These are phyloP conservation scores for Coprinellus aureogranulatus DNA, from an alignment of 768 basidiomycete species.

Conservation along the genomic window DNA sequence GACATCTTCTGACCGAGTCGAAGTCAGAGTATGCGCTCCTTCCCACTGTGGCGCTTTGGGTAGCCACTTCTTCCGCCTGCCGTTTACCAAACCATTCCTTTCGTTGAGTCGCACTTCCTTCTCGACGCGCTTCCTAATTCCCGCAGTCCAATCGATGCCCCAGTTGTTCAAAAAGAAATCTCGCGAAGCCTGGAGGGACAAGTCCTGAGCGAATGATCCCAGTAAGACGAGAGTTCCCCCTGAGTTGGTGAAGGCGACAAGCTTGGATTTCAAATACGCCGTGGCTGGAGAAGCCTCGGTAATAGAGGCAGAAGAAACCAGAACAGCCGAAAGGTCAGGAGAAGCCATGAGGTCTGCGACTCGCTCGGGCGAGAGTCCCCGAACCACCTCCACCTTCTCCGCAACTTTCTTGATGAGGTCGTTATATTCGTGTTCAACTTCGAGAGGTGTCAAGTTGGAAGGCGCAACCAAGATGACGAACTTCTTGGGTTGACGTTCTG, in stretches of 20 bases:
- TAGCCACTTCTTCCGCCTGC: background rate
- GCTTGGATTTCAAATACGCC: slow-evolving; percentile 23
- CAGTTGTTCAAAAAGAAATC: slow-evolving; percentile 26
- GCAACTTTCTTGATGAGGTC: slow-evolving; percentile 19
- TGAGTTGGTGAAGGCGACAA: slow-evolving; percentile 30
- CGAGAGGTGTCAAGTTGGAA: slow-evolving; percentile 12
- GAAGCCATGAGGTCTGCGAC: slow-evolving; percentile 26
- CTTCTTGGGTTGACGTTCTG: slow-evolving; percentile 15
- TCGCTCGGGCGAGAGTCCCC: slow-evolving; percentile 21
- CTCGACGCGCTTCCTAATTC: slow-evolving; percentile 12
- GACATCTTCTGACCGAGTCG: slow-evolving; percentile 20
- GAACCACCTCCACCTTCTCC: slow-evolving; percentile 17
- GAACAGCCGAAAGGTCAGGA: slow-evolving; percentile 29
- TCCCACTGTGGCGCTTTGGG: background rate
- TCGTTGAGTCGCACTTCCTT: slow-evolving; percentile 15
- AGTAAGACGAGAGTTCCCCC: slow-evolving; percentile 39
- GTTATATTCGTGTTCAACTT: slow-evolving; percentile 10
- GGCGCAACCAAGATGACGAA: slow-evolving; percentile 27
- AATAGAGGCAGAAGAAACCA: slow-evolving; percentile 35
- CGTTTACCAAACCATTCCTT: slow-evolving; percentile 12
- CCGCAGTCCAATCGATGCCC: slow-evolving; percentile 32
- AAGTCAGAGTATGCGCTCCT: slow-evolving; percentile 13
- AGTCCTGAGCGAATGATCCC: slow-evolving; percentile 21
- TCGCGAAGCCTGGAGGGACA: slow-evolving; percentile 16
- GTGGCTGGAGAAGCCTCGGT: slow-evolving; percentile 14